Base-by-base conservation (phyloP, 75 land plant species). In the Adiantum capillusveneris region DNA sequence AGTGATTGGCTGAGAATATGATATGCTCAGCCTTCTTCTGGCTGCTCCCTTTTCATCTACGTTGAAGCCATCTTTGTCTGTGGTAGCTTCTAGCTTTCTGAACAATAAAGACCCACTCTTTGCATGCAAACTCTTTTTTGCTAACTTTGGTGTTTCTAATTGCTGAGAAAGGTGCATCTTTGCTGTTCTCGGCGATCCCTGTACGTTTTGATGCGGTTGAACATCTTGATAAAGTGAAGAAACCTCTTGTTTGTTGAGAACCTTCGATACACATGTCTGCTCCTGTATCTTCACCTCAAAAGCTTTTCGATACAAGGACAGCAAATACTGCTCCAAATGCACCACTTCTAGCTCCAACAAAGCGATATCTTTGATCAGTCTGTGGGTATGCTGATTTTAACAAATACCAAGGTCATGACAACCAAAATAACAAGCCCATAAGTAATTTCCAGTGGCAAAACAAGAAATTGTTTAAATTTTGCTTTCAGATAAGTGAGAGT, bases 311-410 rank as follows among this genome's bases (percentile, higher is more conserved):
- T 59, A 59, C 44, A 59, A 36, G 6, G 61, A 36, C 6, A 59
- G 44, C 22, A 59, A 31, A 36, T 59, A 46, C 20, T 59, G 44
- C 44, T 59, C 61, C 44, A 59, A 17, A 41, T 59, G 44, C 31
- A 41, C 61, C 41, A 59, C 61, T 59, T 59, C 61, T 34, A 18
- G 9, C 61, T 59, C 61, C 19, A 59, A 24, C 19, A 21, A 26
- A 31, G 61, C 44, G 16, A 59, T 59, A 16, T 59, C 61, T 37
- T 19, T 59, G 41, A 59, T 59, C 45, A 59, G 61, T 22, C 7
- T 34, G 37, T 34, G 37, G 3, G 37, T 34, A 34, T 34, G 37
- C 37, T 34, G 37, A 34, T 5, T 34, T 34, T 5, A 3, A 34
- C n/a, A n/a, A n/a, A n/a, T n/a, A n/a, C n/a, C n/a, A n/a, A n/a